These are phyloP conservation scores for Selaginella moellendorffii DNA, from an alignment of 75 land plant genomes.

Conservation along the genomic window DNA sequence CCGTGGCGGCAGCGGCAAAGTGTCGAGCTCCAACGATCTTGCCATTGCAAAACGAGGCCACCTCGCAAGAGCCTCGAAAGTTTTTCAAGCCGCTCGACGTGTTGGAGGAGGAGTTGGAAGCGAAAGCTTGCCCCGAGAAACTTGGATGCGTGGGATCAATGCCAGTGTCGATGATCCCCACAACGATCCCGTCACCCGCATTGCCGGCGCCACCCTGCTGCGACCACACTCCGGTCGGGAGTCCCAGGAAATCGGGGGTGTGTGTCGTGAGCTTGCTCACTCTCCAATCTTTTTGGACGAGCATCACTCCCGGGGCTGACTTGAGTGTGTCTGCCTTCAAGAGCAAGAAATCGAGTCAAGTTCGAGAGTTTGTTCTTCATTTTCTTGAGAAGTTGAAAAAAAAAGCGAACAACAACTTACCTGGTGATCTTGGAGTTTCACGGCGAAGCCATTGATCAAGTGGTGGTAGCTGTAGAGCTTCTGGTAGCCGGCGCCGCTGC, in stretches of 20 bases:
- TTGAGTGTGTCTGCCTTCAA: constrained; percentile 51
- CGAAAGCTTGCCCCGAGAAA: constrained; percentile 33
- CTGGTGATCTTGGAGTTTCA: constrained; percentile 54
- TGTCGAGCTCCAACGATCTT: constrained; percentile 54
- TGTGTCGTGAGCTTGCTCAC: constrained; percentile 60
- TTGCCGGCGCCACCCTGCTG: constrained; percentile 12
- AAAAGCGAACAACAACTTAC: too few relatives aligned
- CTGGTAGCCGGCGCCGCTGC: constrained; percentile 37
- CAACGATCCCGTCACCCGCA: constrained; percentile 12
- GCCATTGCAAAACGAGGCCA: constrained; percentile 1
- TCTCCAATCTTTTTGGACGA: constrained; percentile 49
- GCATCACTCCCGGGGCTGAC: constrained; percentile 41
- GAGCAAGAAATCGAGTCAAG: too few relatives aligned
- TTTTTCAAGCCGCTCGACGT: too few relatives aligned
- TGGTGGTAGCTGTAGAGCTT: constrained; percentile 86
- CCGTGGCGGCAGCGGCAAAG: constrained; percentile 74
- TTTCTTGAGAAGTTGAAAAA: too few relatives aligned
- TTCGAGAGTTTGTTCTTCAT: too few relatives aligned
- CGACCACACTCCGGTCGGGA: constrained; percentile 62
- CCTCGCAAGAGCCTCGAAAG: neutral
- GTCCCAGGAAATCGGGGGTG: constrained; percentile 63
- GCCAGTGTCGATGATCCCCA: constrained; percentile 46
- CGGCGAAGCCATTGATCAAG: constrained; percentile 73
- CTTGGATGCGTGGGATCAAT: constrained; percentile 65
- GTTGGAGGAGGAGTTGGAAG: constrained; percentile 8